Evolutionary conservation across 306 rosid species (phyloP).

Genomic region (Inga leiocalycina): DNA sequence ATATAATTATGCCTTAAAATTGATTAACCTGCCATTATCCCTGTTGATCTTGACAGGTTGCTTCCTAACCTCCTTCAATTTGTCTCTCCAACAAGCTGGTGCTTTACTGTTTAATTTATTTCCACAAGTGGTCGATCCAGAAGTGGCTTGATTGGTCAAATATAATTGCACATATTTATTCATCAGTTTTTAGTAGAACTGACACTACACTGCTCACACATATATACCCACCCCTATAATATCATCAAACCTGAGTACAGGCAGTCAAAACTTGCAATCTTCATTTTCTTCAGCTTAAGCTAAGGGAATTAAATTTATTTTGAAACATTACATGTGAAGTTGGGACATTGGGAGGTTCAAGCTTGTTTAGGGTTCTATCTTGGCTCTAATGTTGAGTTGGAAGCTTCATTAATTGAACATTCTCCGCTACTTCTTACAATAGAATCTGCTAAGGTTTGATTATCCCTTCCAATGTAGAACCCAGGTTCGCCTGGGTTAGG

Average conservation of each 20-base stretch:
- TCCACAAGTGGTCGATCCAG: too few relatives aligned
- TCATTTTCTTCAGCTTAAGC: background rate
- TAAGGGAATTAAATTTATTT: background rate
- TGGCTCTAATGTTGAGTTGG: background rate
- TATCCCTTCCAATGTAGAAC: constrained; percentile 6
- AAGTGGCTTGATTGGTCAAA: too few relatives aligned
- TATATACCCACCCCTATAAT: too few relatives aligned
- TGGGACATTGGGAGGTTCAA: background rate
- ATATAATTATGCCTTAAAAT: background rate
- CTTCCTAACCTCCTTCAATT: background rate
- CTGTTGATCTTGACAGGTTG: background rate
- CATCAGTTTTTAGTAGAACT: too few relatives aligned
- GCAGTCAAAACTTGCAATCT: background rate
- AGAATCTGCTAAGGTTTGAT: background rate
- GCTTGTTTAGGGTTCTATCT: background rate
- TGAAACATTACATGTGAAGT: background rate
- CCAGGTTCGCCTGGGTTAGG: constrained; percentile 26
- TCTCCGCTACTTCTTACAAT: background rate
- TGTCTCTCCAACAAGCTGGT: background rate
- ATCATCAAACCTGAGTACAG: background rate
- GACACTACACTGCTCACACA: background rate
- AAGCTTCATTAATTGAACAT: background rate
- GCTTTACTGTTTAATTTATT: background rate
- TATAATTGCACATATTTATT: too few relatives aligned
- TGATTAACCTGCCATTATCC: background rate